Percentiles rank a stretch among this genome's conserved stretches.
Conservation (phyloP, 2,329 filamentous ascomycete species). For the Parastagonospora nodorum region DNA sequence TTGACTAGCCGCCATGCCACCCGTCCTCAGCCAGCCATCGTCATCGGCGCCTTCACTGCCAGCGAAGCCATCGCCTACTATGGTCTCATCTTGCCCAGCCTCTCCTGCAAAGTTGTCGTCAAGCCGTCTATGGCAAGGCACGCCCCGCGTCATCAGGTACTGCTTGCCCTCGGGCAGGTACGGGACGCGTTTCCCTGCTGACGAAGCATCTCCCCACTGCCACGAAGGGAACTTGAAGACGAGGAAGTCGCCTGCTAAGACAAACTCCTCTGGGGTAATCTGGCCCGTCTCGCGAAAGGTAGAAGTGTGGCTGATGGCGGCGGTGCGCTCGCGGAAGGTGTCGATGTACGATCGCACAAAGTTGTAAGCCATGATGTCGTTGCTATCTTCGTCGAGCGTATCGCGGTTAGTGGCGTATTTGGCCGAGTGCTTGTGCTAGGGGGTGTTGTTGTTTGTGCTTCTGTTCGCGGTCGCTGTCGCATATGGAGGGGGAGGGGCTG, state of each 20-base stretch:
- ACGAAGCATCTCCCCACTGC: constrained; percentile 91
- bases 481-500: constrained; percentile 4
- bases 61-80: constrained; percentile 77
- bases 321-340: constrained; percentile 87
- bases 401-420: background rate
- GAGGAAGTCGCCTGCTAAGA: constrained; percentile 93
- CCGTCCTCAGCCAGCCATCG: constrained; percentile 91
- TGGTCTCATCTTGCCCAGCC: constrained; percentile 81
- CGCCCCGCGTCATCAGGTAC: constrained; percentile 91
- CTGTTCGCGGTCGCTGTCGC: constrained; percentile 1
- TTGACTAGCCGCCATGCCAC: constrained; percentile 75
- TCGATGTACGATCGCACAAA: constrained; percentile 85
- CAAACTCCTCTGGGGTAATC: constrained; percentile 96
- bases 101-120: constrained; percentile 93
- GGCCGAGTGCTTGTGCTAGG: background rate
- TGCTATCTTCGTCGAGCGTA: background rate
- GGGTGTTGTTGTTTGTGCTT: background rate
- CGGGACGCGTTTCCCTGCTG: constrained; percentile 74
- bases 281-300: constrained; percentile 93
- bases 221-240: constrained; percentile 99
- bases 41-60: constrained; percentile 62
- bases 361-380: constrained; percentile 72
- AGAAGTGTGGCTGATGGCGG: constrained; percentile 85
- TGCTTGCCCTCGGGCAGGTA: constrained; percentile 91
- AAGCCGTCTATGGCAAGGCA: constrained; percentile 88